A percentile compares a stretch with the other conserved stretches of the same genome.
Conservation (phyloP, 176 grass and related monocot genomes). For the Ananas comosus region DNA sequence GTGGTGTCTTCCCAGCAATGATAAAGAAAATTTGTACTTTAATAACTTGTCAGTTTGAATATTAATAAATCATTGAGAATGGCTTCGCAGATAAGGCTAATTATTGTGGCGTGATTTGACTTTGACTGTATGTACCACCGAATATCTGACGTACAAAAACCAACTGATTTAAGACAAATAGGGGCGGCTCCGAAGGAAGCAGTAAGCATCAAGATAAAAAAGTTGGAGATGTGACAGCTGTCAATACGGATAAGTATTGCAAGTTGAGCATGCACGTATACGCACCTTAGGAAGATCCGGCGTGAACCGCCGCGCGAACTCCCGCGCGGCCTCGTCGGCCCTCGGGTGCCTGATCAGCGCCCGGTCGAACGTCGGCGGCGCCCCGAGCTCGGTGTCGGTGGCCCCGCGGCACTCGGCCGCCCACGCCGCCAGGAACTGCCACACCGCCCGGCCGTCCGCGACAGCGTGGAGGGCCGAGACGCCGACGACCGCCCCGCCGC, state of each 20-base stretch:
- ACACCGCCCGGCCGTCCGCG: slow-evolving; percentile 35
- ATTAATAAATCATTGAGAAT: too few relatives aligned
- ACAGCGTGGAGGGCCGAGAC: slow-evolving; percentile 27
- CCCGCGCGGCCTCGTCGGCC: slow-evolving; percentile 12
- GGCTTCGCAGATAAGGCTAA: too few relatives aligned
- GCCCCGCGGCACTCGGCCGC: slow-evolving; percentile 16
- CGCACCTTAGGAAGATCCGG: slow-evolving; percentile 17
- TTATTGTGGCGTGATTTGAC: too few relatives aligned
- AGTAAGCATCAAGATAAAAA: neutral
- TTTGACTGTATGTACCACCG: too few relatives aligned
- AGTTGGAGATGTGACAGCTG: neutral
- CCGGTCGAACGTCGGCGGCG: slow-evolving; percentile 28
- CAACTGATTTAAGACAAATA: too few relatives aligned
- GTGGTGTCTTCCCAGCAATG: too few relatives aligned
- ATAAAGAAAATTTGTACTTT: too few relatives aligned
- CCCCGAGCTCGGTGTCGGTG: neutral
- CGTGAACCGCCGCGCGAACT: slow-evolving; percentile 11
- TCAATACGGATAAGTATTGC: neutral
- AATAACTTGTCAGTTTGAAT: too few relatives aligned
- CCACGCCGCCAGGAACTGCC: slow-evolving; percentile 43
- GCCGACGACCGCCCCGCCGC: slow-evolving; percentile 10
- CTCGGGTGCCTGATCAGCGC: slow-evolving; percentile 18
- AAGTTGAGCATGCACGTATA: neutral
- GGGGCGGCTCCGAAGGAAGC: too few relatives aligned
- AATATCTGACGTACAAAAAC: too few relatives aligned